Base-by-base conservation (phyloP, 1,284 basidiomycete species). In the Kwoniella shivajii region DNA sequence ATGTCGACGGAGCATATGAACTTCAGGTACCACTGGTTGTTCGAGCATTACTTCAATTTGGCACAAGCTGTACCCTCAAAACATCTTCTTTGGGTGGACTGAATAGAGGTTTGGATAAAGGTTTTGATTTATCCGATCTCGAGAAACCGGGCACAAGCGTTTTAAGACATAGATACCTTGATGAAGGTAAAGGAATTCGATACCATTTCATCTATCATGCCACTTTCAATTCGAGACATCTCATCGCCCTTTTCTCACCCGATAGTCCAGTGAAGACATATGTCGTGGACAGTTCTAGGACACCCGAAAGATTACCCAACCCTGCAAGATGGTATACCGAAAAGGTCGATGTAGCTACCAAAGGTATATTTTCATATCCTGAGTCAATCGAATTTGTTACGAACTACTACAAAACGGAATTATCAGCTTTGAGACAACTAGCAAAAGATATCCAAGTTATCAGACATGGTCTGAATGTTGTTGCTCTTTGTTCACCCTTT, bases 1-100 rank as follows among this genome's bases (percentile, higher is more conserved):
- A 92, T 71, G 91, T 98, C 7, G 93, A 98, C 65, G 93, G 92
- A 1, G 89, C 97, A 1, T 99, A 89, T 71, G 96, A 99, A 78
- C 83, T 89, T 36, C 92, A 98, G 82, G 83, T 99, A 11, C 92
- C 96, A 1, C 83, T 96, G 11, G 79, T 89, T 39, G 83, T 90
- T 54, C 88, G 96, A 29, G 92, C 88, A 3, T 76, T 99, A 18
- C 80, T 99, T 27, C 86, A 84, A 60, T 82, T 99, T 16, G 96
- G 96, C 1, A 89, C 88, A 57, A 85, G 87, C 1, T 97, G 94
- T 71, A 81, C 83, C 0, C 81, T 89, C 34, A 86, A 86, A 45
- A 85, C 88, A 56, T 78, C 81, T 14, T 82, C 83, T 10, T 69
- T 75, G 29, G 82, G 88, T 67, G 91, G 89, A 2, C 82, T 99